Percentiles rank a stretch among this genome's conserved stretches.
These are phyloP conservation scores for Ophiocordyceps camponoti-rufipedis DNA, from an alignment of 2,329 filamentous ascomycete genomes.

Conservation along the genomic window DNA sequence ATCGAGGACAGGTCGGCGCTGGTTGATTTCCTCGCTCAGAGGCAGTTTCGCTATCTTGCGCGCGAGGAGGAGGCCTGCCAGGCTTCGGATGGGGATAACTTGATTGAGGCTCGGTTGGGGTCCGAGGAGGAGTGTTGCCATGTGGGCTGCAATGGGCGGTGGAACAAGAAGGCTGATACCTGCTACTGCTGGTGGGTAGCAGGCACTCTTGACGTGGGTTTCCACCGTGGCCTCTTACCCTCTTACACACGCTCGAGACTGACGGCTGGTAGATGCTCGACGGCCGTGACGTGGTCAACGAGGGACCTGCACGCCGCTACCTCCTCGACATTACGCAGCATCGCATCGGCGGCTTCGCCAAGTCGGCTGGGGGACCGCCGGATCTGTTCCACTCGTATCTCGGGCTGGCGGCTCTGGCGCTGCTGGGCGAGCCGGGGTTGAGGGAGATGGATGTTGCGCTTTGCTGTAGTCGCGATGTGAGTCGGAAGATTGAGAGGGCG, in stretches of 20 bases:
- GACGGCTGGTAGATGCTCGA: slow-evolving; percentile 33
- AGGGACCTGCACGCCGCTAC: slow-evolving; percentile 49
- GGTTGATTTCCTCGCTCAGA: slow-evolving; percentile 39
- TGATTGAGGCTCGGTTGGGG: slow-evolving; percentile 15
- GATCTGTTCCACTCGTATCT: slow-evolving; percentile 83
- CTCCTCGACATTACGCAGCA: slow-evolving; percentile 78
- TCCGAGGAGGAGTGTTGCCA: slow-evolving; percentile 19
- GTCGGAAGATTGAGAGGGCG: slow-evolving; percentile 28
- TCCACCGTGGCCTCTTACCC: too few relatives aligned
- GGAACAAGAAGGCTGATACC: slow-evolving; percentile 84
- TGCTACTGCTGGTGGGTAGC: slow-evolving; percentile 92
- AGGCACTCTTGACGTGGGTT: slow-evolving; percentile 33
- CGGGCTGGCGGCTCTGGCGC: slow-evolving; percentile 61
- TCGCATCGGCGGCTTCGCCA: slow-evolving; percentile 66
- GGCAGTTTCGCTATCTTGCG: slow-evolving; percentile 44
- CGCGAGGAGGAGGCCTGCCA: slow-evolving; percentile 26
- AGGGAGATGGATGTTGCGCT: slow-evolving; percentile 56
- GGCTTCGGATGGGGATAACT: slow-evolving; percentile 16
- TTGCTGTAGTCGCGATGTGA: slow-evolving; percentile 50
- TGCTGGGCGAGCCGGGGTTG: slow-evolving; percentile 52
- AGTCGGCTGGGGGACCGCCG: slow-evolving; percentile 46
- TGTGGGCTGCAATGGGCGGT: slow-evolving; percentile 75
- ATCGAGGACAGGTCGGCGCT: slow-evolving; percentile 14
- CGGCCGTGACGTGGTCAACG: slow-evolving; percentile 37
- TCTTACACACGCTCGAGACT: neutral